Base-by-base conservation (phyloP, 345 rosid species). In the Syzygium jambos region DNA sequence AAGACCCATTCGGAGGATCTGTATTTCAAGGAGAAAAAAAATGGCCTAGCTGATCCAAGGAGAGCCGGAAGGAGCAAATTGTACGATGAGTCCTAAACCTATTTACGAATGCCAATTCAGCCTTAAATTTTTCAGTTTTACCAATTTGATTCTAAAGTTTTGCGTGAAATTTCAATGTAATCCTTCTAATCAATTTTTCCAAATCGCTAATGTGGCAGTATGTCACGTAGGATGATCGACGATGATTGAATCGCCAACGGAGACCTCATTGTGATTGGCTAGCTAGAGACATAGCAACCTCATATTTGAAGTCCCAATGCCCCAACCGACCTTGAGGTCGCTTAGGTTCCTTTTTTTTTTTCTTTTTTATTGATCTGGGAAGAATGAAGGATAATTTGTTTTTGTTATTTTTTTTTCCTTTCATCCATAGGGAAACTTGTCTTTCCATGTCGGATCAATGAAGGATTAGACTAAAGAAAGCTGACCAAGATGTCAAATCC, bases 131-230 rank as follows among this genome's bases (percentile, higher is more conserved):
- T 27, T 12, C 27, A 7, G 11, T 59, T 59, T 59, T 59, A 1
- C 0, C 34, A 27, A 59, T 59, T 59, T 59, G 6, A 43, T 43
- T 1, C 0, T 59, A 1, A 27, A 5, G 0, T 27, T 1, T 27
- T 59, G n/a, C 0, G 1, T 1, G 9, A 59, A 59, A 11, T 59
- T 27, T 0, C 4, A 27, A 11, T 59, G 4, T 11, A 59, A 59
- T 59, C 1, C 0, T 27, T 1, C 4, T 0, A 0, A 14, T 59
- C 4, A 2, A 59, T 11, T 27, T 59, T 59, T 7, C 8, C 5
- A 59, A 11, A 59, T 59, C 0, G 7, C 8, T 59, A 59, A 59
- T 11, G n/a, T 25, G n/a, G 29, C 1, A 14, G 2, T 27, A 25
- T 0, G 0, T 15, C 65, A 59, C 30, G 11, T 27, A 25, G 4